phyloP scores from a whole-genome alignment of 805 yeast genomes.

The Yamadazyma ubonensis region DNA sequence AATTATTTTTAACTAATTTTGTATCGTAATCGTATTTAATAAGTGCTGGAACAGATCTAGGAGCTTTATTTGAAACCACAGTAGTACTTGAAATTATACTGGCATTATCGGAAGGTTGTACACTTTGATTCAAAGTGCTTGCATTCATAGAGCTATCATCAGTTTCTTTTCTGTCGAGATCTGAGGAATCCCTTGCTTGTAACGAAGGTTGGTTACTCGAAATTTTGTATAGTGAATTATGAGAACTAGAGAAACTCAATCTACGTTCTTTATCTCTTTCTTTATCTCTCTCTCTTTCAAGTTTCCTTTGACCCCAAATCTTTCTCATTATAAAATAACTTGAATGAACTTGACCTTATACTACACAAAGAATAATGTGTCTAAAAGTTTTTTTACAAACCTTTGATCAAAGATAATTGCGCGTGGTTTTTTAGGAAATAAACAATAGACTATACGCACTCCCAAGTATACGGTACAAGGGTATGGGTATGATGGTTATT shows the following conservation, averaged over 20 bases:
- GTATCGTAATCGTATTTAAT: constrained; percentile 30
- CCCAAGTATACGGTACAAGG: background rate
- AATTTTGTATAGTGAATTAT: constrained; percentile 10
- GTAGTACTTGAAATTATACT: background rate
- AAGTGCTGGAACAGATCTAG: constrained; percentile 7
- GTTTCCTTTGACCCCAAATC: constrained; percentile 9
- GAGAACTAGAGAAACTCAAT: constrained; percentile 11
- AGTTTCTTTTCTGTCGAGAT: background rate
- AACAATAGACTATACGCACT: background rate
- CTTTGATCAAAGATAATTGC: constrained; percentile 1
- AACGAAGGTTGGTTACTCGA: constrained; percentile 8
- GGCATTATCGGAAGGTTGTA: constrained; percentile 1
- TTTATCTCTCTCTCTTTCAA: constrained; percentile 20
- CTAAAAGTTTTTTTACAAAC: constrained; percentile 4
- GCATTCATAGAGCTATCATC: background rate
- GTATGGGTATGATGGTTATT: too few species aligned
- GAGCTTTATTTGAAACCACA: background rate
- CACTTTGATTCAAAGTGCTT: background rate
- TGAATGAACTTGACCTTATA: background rate
- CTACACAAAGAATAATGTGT: background rate
- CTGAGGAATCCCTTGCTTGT: background rate
- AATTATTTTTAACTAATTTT: constrained; percentile 29
- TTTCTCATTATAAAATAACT: too few species aligned
- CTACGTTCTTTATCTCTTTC: constrained; percentile 18
- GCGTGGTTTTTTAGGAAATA: constrained; percentile 4